Base-by-base conservation (phyloP, 2,329 filamentous ascomycete genomes). In the Zymoseptoria ardabiliae region DNA sequence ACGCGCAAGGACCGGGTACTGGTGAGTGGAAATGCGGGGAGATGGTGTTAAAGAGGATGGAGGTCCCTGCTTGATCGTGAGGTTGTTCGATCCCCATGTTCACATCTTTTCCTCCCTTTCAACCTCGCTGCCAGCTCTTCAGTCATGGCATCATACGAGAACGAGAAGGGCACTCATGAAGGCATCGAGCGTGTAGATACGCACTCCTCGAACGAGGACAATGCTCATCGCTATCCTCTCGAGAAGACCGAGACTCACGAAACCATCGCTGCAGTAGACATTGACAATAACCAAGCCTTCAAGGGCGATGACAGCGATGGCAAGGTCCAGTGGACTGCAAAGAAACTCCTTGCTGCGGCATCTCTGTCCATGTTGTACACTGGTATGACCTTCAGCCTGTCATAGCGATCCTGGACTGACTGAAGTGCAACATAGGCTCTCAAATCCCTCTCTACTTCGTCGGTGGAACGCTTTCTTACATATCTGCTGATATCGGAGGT, bases 291-390 rank as follows among this genome's bases (percentile, higher is more conserved):
- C n/a, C 58, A 67, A 20, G 74, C 74, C 2, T 68, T 73, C 55
- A 74, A 74, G 64, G 74, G 74, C 28, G 74, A 76, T 58, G 70
- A 75, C 53, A 75, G 73, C 25, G 73, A 76, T 62, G 74, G 74
- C 25, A 73, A 74, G 54, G 69, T 75, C 13, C 64, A 66, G 1
- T 76, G 73, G 73, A 72, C 62, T 22, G 20, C 66, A 1, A 68
- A 71, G 25, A 69, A 71, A 56, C 67, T 74, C 7, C 65, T 74
- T 9, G 71, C 73, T 45, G 70, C 72, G 7, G 67, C 69, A 7
- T 76, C 73, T 56, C 66, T 75, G 23, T 70, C 73, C 11, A 73
- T 71, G 25, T 59, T 76, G 8, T 75, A 75, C 58, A 75, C 73
- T 11, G 73, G 69, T 71, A 60, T 20, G 61, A 7, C 3, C 20